Evolutionary conservation across 2,329 filamentous ascomycete genomes (phyloP).

Genomic region (Cryoendolithus antarcticus): DNA sequence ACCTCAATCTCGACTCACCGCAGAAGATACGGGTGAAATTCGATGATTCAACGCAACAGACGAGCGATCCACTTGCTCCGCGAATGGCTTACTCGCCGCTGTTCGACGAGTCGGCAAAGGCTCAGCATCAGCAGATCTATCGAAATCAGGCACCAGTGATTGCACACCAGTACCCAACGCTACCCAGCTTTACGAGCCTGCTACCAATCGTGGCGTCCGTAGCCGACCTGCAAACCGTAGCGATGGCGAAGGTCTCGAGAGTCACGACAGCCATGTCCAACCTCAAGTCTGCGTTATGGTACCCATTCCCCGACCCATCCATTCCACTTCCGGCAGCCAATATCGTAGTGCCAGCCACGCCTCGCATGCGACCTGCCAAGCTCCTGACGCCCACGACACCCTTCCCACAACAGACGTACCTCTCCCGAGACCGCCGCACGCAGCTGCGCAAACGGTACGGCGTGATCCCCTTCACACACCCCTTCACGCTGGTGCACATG

Average conservation of each 20-base stretch:
- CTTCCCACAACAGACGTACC: slow-evolving; percentile 4
- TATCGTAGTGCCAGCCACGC: too few relatives aligned
- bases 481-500: slow-evolving; percentile 25
- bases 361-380: background rate
- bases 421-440: slow-evolving; percentile 13
- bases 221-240: too few relatives aligned
- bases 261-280: too few relatives aligned
- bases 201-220: too few relatives aligned
- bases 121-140: background rate
- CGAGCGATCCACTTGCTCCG: slow-evolving; percentile 7
- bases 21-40: slow-evolving; percentile 24
- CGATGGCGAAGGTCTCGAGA: too few relatives aligned
- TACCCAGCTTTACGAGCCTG: too few relatives aligned
- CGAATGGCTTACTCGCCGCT: slow-evolving; percentile 11
- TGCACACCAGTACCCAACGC: too few relatives aligned
- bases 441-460: slow-evolving; percentile 23
- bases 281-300: too few relatives aligned
- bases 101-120: slow-evolving; percentile 18
- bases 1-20: slow-evolving; percentile 24
- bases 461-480: slow-evolving; percentile 18
- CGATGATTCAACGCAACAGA: slow-evolving; percentile 16
- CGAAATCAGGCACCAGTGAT: too few relatives aligned
- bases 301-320: too few relatives aligned
- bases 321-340: too few relatives aligned
- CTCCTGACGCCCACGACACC: background rate